phyloP scores from a whole-genome alignment of 129 eudicot species.

The Escallonia rubra region DNA sequence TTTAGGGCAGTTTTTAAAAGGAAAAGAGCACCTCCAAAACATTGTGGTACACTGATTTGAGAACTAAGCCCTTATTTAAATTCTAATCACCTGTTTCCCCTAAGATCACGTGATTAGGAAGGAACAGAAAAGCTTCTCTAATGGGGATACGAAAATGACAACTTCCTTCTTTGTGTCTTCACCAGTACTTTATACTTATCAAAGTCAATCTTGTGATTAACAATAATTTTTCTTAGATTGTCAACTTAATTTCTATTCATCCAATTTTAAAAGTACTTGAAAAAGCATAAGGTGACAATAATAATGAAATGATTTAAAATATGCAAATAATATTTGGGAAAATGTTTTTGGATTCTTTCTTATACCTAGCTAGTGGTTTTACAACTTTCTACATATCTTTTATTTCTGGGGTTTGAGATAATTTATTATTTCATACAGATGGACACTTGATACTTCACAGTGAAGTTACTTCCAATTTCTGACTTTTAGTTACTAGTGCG shows the following conservation, averaged over 20 bases:
- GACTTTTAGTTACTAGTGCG: background rate
- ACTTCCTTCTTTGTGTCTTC: background rate
- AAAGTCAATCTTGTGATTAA: slow-evolving; percentile 18
- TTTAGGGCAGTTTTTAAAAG: too few species aligned
- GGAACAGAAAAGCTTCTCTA: too few species aligned
- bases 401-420: too few species aligned
- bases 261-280: background rate
- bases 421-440: background rate
- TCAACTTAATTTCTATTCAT: slow-evolving; percentile 3
- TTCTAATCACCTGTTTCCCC: too few species aligned
- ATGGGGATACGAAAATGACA: background rate
- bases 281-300: background rate
- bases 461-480: slow-evolving; percentile 1
- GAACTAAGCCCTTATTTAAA: too few species aligned
- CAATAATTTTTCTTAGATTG: background rate
- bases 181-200: background rate
- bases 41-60: too few species aligned
- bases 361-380: background rate
- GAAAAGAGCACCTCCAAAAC: too few species aligned
- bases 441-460: background rate
- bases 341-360: too few species aligned
- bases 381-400: too few species aligned
- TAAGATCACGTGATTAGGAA: too few species aligned
- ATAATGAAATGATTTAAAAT: background rate
- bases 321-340: too few species aligned